Base-by-base conservation (phyloP, 164 flowering plant genomes). In the Stephania japonica region DNA sequence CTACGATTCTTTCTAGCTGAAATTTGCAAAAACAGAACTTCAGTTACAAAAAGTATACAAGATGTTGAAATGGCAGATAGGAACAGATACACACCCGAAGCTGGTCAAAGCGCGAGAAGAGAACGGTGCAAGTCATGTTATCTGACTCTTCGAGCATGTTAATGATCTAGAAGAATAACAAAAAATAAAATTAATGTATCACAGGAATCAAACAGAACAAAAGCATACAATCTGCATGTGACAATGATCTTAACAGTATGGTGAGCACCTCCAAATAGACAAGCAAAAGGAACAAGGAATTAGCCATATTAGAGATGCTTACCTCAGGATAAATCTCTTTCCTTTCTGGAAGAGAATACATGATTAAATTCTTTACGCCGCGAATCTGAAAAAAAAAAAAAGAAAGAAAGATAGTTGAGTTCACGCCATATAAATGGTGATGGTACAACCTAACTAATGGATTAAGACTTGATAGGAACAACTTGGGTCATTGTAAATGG, bases 251-350 rank as follows among this genome's bases (percentile, higher is more conserved):
- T 5, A 16, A 11, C 44, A 10, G 44, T 38, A 67, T 16, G 0
- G 16, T 38, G 41, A 6, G 70, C 4, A 67, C 16, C 53, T 47
- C 16, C 47, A 67, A 42, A 13, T 3, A 67, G 41, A 32, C 10
- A 12, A 32, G 38, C 38, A 4, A 32, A 32, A 32, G 38, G 38
- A 32, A 32, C 38, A 32, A 32, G 38, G 4, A 32, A 32, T 4
- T 32, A 32, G 38, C 38, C 0, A 4, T 32, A 32, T 25, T 65
- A 16, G 13, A 27, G 6, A 32, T 19, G 21, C 10, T n/a, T 70
- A 92, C 99, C 97, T 95, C 98, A 65, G 92, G 93, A 81, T 91
- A 95, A 74, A 95, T 91, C 70, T 95, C 98, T 75, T 89, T 91
- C 71, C 97, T 84, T 85, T 93, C 97, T 5, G 99, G 99, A 25